Conservation (phyloP, 306 rosid species). For the Astragalus glycyphyllos region DNA sequence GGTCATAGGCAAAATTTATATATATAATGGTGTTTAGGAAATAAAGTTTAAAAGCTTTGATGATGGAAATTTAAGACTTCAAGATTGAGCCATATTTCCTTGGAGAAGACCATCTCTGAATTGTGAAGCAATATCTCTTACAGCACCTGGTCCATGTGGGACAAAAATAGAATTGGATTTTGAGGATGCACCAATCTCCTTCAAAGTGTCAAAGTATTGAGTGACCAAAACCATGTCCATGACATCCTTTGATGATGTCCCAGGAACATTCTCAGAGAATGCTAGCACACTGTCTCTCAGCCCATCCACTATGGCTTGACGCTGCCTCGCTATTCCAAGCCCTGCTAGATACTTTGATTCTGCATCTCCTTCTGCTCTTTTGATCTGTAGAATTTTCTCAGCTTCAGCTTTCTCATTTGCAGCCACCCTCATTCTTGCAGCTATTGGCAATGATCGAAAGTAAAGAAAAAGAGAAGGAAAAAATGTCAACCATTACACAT, state of each 20-base stretch:
- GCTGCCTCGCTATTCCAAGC: slow-evolving; percentile 89
- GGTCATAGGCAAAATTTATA: background rate
- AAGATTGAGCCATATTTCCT: slow-evolving; percentile 39
- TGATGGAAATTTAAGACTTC: slow-evolving; percentile 14
- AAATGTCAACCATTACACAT: slow-evolving; percentile 9
- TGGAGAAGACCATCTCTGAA: slow-evolving; percentile 92
- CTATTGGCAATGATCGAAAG: slow-evolving; percentile 44
- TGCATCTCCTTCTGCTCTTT: slow-evolving; percentile 91
- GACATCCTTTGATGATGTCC: slow-evolving; percentile 88
- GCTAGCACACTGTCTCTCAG: slow-evolving; percentile 92
- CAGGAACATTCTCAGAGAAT: slow-evolving; percentile 85
- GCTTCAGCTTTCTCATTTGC: slow-evolving; percentile 94
- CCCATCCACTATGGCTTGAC: slow-evolving; percentile 94
- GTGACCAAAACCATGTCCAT: slow-evolving; percentile 99
- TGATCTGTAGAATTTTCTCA: slow-evolving; percentile 84
- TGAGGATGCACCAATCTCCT: slow-evolving; percentile 90
- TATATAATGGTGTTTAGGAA: background rate
- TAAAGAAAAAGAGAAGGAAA: slow-evolving; percentile 12
- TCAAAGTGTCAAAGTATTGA: slow-evolving; percentile 94
- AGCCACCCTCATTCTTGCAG: slow-evolving; percentile 89
- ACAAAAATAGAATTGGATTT: slow-evolving; percentile 85
- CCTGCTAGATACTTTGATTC: slow-evolving; percentile 89
- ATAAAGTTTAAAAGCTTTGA: background rate
- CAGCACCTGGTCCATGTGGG: slow-evolving; percentile 99
- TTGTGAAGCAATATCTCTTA: slow-evolving; percentile 75